These are phyloP conservation scores for Thielaviopsis ethacetica DNA, from an alignment of 2,329 filamentous ascomycete genomes.

Conservation along the genomic window DNA sequence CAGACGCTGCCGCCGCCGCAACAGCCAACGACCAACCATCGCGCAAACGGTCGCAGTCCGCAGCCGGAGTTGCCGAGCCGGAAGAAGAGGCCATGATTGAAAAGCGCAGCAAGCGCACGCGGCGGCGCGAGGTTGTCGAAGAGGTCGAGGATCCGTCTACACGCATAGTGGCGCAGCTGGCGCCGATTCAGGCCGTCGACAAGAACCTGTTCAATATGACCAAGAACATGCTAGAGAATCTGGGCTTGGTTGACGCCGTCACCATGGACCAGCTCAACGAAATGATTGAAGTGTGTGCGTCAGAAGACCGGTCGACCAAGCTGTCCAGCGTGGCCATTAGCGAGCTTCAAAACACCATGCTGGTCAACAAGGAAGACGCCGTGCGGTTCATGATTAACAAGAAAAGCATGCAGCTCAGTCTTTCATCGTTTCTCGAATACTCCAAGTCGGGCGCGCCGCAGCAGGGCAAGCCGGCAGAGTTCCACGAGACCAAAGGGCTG, in stretches of 20 bases:
- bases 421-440: constrained; percentile 48
- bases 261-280: constrained; percentile 31
- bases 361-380: constrained; percentile 35
- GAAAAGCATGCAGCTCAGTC: constrained; percentile 34
- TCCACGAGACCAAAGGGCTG: constrained; percentile 37
- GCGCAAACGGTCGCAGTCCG: constrained; percentile 46
- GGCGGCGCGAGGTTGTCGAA: constrained; percentile 42
- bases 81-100: constrained; percentile 42
- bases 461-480: constrained; percentile 27
- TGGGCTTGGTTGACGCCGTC: constrained; percentile 34
- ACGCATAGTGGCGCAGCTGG: constrained; percentile 36
- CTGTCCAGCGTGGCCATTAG: constrained; percentile 29
- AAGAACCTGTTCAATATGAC: constrained; percentile 38
- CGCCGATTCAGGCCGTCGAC: constrained; percentile 40
- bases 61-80: constrained; percentile 38
- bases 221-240: constrained; percentile 36
- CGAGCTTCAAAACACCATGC: constrained; percentile 33
- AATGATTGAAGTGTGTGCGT: constrained; percentile 33
- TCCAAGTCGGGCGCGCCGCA: constrained; percentile 39
- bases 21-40: background rate
- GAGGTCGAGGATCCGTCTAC: constrained; percentile 36
- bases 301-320: constrained; percentile 33
- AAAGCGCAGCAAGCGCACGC: constrained; percentile 49
- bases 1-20: background rate
- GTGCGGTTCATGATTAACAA: constrained; percentile 37